Evolutionary conservation across 2,329 filamentous ascomycete species (phyloP), one percentile per base, ranked within the genome.

Genomic region (Capronia americana): DNA sequence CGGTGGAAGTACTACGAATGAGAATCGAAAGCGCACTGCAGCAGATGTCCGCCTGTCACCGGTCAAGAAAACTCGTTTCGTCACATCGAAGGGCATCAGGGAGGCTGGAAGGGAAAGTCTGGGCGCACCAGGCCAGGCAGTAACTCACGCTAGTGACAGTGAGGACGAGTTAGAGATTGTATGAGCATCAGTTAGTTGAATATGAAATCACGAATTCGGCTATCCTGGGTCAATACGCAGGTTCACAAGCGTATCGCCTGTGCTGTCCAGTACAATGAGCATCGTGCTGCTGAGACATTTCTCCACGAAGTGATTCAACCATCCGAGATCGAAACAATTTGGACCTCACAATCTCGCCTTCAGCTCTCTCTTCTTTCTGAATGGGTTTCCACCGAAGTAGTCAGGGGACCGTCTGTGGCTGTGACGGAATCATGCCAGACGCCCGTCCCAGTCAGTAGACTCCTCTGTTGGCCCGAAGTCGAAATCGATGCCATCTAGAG

Each of bases 21-120:
- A 32, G 23, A 67, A 60, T 51, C 46, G 69, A 20, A 72, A 76
- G 41, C 75, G 76, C 51, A 78, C 75, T 63, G 80, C 80, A 7
- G 75, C 77, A 26, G 73, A 76, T 53, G 77, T 82, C 32, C 76
- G 78, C 20, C 70, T 82, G 32, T 77, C 78, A 20, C 79, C 79
- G 4, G 74, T 77, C 1, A 76, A 73, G 70, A 79, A 70, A 74
- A 93, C 90, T 59, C 83, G 90, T n/a, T 93, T 93, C 74, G 85
- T 93, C 48, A 92, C 91, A 28, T 87, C 88, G 50, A 91, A 89
- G 75, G 91, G 91, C 0, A 93, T 93, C 68, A 86, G 88, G 62
- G 90, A 92, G 77, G 90, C 91, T 3, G 91, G 91, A 0, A 83
- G 90, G 66, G 91, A 93, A 74, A 92, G 90, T 74, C 75, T 93